These are phyloP conservation scores for Fusarium illudens DNA, from an alignment of 2,329 filamentous ascomycete species.

Conservation along the genomic window DNA sequence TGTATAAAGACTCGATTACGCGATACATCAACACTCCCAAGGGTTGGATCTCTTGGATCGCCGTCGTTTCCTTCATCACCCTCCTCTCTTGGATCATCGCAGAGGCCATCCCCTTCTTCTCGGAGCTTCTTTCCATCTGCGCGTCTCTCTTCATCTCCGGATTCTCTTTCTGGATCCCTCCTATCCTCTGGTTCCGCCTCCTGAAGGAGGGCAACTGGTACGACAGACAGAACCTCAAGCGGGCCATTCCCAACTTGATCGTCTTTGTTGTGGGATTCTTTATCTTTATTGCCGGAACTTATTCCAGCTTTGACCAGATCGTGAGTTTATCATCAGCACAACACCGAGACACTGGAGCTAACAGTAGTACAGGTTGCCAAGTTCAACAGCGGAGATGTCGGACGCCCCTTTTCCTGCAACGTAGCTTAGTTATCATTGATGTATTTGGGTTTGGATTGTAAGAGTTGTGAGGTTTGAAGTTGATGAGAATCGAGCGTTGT, in stretches of 20 bases:
- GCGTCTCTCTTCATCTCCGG: background rate
- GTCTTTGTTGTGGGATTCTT: background rate
- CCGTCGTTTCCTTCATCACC: background rate
- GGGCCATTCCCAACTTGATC: background rate
- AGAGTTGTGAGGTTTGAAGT: background rate
- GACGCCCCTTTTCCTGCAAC: background rate
- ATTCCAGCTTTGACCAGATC: background rate
- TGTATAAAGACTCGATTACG: background rate
- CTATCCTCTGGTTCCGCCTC: background rate
- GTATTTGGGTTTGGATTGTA: background rate
- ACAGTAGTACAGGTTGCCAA: background rate
- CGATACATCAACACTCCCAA: slow-evolving; percentile 1
- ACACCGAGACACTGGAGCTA: background rate
- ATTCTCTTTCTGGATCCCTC: slow-evolving; percentile 1
- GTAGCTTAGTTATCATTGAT: background rate
- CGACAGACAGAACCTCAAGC: background rate
- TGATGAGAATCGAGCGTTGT: background rate
- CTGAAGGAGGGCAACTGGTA: slow-evolving; percentile 1
- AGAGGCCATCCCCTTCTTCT: slow-evolving; percentile 1
- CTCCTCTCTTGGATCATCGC: background rate
- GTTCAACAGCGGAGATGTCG: background rate
- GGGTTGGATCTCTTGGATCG: background rate
- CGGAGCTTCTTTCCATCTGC: background rate
- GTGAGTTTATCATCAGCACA: background rate
- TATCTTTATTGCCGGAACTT: background rate